Evolutionary conservation across 176 grass and related monocot genomes (phyloP), one percentile per base, ranked within the genome.

Genomic region (Miscanthus lutarioriparius): DNA sequence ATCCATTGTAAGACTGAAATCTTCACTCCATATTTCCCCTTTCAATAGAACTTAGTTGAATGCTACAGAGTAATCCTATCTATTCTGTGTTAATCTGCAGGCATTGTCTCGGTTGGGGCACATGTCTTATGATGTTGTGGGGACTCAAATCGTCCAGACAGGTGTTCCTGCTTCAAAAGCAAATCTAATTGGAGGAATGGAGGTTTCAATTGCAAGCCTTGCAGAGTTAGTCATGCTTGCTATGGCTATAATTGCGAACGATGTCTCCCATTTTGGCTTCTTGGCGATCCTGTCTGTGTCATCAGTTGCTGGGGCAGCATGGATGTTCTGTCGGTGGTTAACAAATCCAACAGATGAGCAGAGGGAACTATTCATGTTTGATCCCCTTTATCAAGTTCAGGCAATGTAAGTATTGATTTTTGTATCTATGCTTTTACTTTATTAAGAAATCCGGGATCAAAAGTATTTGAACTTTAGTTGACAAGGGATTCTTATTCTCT

Each of bases 91-190:
- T 86, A 58, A 86, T 85, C 63, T 83, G 51, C 87, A 97, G 94
- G 91, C 87, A 41, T 47, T 99, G 51, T 99, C 96, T 56, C 87
- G 93, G 80, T 53, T 99, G 61, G 96, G 96, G 14, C 96, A 94
- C 77, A 99, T 99, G 91, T 99, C 96, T 71, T 99, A 99, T 76
- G 96, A 99, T 83, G 91, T 96, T 76, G 91, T 96, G 0, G 96
- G 93, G 40, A 99, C 96, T 35, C 96, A 99, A 80, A 99, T 99
- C 17, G 86, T 99, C 71, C 96, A 99, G 75, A 99, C 89, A 12
- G 96, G 96, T n/a, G 89, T 96, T 37, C 93, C 93, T 11, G 76
- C 88, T 64, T 88, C 91, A 47, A 99, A 96, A 88, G 96, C 91
- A 89, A 99, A 99, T 80, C 90, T 99, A 74, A 99, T 99, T 2